Evolutionary conservation across 2,329 filamentous ascomycete genomes (phyloP), one percentile per base, ranked within the genome.

Genomic region (Cyphellophora attinorum): DNA sequence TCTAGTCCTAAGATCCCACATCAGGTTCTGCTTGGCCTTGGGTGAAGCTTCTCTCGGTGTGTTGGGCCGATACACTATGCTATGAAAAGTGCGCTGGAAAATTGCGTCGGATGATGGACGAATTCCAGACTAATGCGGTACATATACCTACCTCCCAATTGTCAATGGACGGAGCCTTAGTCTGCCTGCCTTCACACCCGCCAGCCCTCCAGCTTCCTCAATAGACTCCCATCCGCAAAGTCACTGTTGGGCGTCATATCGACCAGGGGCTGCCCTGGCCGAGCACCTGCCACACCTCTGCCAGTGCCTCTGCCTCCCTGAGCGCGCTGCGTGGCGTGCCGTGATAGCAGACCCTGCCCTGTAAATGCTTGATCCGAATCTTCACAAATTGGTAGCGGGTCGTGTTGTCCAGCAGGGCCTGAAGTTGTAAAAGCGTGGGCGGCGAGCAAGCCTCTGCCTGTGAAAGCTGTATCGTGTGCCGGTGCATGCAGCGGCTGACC

Each of bases 211-310:
- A 57, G 48, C 27, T 53, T 50, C n/a, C 56, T 51, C 11, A 67
- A 47, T 29, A 67, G 39, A 47, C 64, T 67, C 3, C 64, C 64
- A 40, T 64, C 59, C 3, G 52, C 56, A 42, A 66, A 67, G 4
- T 59, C 56, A 18, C 57, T 65, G 10, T 53, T 50, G 0, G 55
- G 51, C 4, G 52, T 52, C 34, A 67, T 41, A 41, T 67, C 61
- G 10, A 67, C 45, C 50, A 68, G 51, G 6, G 64, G 64, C 33
- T 55, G 44, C n/a, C 44, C 45, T 11, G 41, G 39, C 10, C 32
- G 30, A 11, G 27, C 28, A 6, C 23, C 23, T 14, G 31, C 28
- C 10, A 39, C 38, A 6, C 38, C 40, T 15, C 32, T 34, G 19
- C 44, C 42, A 3, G 39, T 21, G 8, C 39, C 25, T 10, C 19